Conservation (phyloP, 176 grass and related monocot species). For the Carex pumila region DNA sequence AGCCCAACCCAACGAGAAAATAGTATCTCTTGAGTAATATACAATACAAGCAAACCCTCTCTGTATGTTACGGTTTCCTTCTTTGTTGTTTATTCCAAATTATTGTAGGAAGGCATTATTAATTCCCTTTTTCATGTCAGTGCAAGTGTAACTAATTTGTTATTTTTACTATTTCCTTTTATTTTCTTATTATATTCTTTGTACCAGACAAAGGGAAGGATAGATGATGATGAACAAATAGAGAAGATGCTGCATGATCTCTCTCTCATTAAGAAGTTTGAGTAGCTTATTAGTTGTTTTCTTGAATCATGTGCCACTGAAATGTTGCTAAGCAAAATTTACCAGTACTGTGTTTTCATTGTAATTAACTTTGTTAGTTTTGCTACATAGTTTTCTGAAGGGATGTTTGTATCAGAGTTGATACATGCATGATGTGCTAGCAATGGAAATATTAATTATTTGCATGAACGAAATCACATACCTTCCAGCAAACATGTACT, state of each 20-base stretch:
- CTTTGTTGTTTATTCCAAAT: not conserved
- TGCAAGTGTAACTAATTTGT: not conserved
- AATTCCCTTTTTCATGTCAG: not conserved
- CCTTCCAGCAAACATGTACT: too few species aligned
- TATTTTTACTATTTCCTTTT: not conserved
- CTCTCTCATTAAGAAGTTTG: conserved; percentile 92
- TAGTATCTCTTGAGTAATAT: not conserved
- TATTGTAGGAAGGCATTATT: not conserved
- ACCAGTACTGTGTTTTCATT: not conserved
- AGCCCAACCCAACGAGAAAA: not conserved
- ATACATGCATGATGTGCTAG: too few species aligned
- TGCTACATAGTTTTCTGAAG: not conserved
- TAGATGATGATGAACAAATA: conserved; percentile 44
- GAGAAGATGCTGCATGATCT: conserved; percentile 94
- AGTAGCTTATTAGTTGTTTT: conserved; percentile 25
- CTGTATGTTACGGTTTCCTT: not conserved
- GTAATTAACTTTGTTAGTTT: not conserved
- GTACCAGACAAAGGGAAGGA: conserved; percentile 36
- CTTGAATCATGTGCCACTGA: not conserved
- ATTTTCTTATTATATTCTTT: not conserved
- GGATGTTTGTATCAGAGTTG: not conserved
- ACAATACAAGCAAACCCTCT: not conserved
- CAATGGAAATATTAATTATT: too few species aligned
- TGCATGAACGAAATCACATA: too few species aligned
- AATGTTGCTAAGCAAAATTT: not conserved